Evolutionary conservation across 2,329 filamentous ascomycete species (phyloP).

Genomic region (Colletotrichum australisinense): DNA sequence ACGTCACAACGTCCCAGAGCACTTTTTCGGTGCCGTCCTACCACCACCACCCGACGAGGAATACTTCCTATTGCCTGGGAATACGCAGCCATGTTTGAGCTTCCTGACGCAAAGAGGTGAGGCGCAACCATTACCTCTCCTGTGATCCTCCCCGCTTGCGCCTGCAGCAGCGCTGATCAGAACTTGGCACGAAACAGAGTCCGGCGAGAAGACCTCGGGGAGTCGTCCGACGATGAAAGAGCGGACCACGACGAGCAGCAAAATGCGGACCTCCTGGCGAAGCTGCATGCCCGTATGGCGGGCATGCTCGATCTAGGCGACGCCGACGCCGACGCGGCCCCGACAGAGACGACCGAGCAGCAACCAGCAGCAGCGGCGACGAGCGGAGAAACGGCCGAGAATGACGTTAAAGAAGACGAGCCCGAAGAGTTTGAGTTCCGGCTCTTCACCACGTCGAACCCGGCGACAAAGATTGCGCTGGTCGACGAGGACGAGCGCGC

Average conservation of each 20-base stretch:
- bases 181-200: conserved; percentile 52
- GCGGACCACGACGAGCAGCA: conserved; percentile 45
- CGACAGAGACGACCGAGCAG: conserved; percentile 10
- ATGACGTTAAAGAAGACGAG: conserved; percentile 38
- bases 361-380: conserved; percentile 19
- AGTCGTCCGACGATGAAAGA: conserved; percentile 44
- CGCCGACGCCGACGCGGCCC: conserved; percentile 14
- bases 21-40: no score
- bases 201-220: conserved; percentile 64
- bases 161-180: conserved; percentile 1
- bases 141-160: background rate
- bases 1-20: background rate
- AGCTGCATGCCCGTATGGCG: conserved; percentile 60
- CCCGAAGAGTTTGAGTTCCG: conserved; percentile 66
- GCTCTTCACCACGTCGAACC: conserved; percentile 62
- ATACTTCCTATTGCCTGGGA: background rate
- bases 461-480: conserved; percentile 63
- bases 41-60: background rate
- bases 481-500: conserved; percentile 51
- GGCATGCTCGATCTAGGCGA: conserved; percentile 56
- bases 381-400: conserved; percentile 28
- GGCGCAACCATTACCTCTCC: conserved; percentile 19
- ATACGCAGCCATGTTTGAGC: conserved; percentile 57
- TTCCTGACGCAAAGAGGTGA: conserved; percentile 65
- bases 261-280: conserved; percentile 54